Evolutionary conservation across 306 rosid species (phyloP), one percentile per base, ranked within the genome.

Genomic region (Acacia crassicarpa): DNA sequence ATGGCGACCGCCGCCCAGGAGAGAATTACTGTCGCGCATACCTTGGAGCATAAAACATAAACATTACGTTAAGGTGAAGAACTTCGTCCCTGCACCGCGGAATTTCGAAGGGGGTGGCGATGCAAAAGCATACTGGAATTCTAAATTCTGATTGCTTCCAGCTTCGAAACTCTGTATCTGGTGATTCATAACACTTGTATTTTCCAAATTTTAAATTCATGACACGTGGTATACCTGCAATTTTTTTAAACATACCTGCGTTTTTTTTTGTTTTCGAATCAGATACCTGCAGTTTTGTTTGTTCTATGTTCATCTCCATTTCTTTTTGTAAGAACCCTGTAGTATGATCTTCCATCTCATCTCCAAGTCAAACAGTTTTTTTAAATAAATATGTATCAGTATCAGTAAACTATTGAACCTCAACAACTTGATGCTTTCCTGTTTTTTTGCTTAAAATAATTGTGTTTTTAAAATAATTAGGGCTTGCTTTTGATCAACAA

Each of bases 151-250:
- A 67, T 20, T 38, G 27, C 27, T 67, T 67, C 30, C 38, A 59
- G 9, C 13, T 56, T n/a, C 27, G n/a, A 20, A 72, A 32, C 19
- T 80, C 68, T 38, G 17, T 76, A 14, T 78, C 81, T 70, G 88
- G 86, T 87, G 72, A 61, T 74, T 66, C 63, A 58, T 45, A 67
- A 49, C 15, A 73, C 62, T 30, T 23, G 41, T 23, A 19, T 16
- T 45, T 79, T 70, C 25, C 33, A 58, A 51, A 70, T 70, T 79
- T 79, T 32, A 20, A 30, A 9, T 77, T 8, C 61, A 22, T 15
- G 3, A 19, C 11, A 22, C 1, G 58, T 51, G 58, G 9, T 3
- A 51, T 51, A 51, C 58, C 58, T 51, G 1, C 22, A 51, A 51
- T 4, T 5, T 51, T 51, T 51, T 51, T 51, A 49, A 4, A 49